These are phyloP conservation scores for Solanum habrochaites DNA, from an alignment of 257 asterid genomes.

Conservation along the genomic window DNA sequence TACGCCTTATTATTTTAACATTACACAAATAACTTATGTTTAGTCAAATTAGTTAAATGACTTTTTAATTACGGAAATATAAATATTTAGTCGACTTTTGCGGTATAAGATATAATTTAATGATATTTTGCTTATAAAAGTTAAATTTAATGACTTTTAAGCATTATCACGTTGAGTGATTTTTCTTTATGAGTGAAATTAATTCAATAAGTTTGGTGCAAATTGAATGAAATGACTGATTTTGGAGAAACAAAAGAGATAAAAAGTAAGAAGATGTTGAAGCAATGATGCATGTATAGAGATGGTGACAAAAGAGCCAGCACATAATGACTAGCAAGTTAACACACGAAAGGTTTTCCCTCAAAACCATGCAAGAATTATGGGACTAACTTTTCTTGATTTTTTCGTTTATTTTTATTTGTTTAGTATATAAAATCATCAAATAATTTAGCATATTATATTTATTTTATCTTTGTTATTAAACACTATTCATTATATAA, in stretches of 20 bases:
- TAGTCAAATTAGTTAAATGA: background rate
- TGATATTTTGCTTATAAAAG: background rate
- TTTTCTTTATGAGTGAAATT: background rate
- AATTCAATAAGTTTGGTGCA: background rate
- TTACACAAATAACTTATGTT: background rate
- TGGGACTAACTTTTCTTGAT: background rate
- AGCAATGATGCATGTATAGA: background rate
- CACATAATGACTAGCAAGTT: background rate
- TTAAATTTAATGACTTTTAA: background rate
- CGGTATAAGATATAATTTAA: background rate
- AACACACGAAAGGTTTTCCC: background rate
- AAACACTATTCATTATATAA: too few relatives aligned
- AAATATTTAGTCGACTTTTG: too few relatives aligned
- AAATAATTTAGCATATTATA: too few relatives aligned
- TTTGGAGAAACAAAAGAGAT: background rate
- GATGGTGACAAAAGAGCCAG: background rate
- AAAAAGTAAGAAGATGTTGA: background rate
- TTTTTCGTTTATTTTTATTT: too few relatives aligned
- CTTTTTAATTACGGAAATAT: background rate
- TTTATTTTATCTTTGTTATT: too few relatives aligned
- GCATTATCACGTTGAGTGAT: background rate
- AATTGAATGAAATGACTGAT: background rate
- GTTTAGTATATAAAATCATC: too few relatives aligned
- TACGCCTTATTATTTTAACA: too few relatives aligned
- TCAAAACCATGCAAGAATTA: constrained; percentile 16